phyloP scores from a whole-genome alignment of 805 yeast species.

The Metschnikowia gruessii region DNA sequence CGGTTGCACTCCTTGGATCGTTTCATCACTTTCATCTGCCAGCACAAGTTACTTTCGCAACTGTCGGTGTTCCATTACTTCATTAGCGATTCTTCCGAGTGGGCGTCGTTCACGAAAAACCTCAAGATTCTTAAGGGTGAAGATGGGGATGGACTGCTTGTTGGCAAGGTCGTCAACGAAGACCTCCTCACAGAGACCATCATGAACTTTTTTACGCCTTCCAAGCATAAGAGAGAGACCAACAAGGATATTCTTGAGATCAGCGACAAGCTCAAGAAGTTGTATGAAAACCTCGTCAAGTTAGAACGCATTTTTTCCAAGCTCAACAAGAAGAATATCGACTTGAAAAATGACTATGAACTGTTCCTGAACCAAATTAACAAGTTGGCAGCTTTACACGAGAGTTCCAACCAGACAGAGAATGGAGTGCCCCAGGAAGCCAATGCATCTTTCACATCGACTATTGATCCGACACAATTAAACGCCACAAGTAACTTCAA shows the following conservation, averaged over 20 bases:
- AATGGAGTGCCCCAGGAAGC: slow-evolving; percentile 31
- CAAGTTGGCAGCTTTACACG: slow-evolving; percentile 60
- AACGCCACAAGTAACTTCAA: slow-evolving; percentile 31
- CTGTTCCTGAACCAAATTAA: slow-evolving; percentile 68
- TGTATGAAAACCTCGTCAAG: slow-evolving; percentile 77
- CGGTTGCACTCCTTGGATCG: slow-evolving; percentile 77
- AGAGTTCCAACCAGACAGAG: slow-evolving; percentile 16
- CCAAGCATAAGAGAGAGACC: slow-evolving; percentile 66
- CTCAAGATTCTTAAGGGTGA: slow-evolving; percentile 36
- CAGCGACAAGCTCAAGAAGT: slow-evolving; percentile 73
- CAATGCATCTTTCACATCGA: slow-evolving; percentile 14
- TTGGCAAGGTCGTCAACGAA: slow-evolving; percentile 46
- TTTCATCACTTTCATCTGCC: slow-evolving; percentile 67
- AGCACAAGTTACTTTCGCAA: slow-evolving; percentile 68
- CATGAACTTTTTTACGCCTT: slow-evolving; percentile 87
- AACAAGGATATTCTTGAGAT: slow-evolving; percentile 60
- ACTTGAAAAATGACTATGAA: slow-evolving; percentile 68
- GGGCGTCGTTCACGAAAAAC: slow-evolving; percentile 66
- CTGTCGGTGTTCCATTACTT: slow-evolving; percentile 71
- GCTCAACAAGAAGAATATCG: slow-evolving; percentile 68
- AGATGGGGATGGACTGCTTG: slow-evolving; percentile 24
- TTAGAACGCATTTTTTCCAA: slow-evolving; percentile 76
- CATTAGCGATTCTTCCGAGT: slow-evolving; percentile 64
- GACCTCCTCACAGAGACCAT: slow-evolving; percentile 89
- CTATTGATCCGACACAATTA: slow-evolving; percentile 9